Evolutionary conservation across 106 monocot genomes (phyloP).

Genomic region (Phalaenopsis aphrodite): DNA sequence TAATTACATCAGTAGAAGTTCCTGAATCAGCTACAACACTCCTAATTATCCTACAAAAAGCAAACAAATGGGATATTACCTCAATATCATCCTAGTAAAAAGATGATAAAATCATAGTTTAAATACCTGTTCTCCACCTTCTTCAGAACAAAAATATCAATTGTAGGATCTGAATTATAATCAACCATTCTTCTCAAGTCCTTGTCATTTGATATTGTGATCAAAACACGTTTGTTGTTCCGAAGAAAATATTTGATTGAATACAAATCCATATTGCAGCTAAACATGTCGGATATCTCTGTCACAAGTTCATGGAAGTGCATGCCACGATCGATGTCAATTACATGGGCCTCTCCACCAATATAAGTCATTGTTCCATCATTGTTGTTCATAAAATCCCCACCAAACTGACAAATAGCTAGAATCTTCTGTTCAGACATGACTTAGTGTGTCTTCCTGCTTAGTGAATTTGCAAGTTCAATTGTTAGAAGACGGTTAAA

Average conservation of each 20-base stretch:
- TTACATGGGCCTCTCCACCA: slow-evolving; percentile 94
- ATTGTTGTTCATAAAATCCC: slow-evolving; percentile 56
- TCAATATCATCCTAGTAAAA: not conserved
- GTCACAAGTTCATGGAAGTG: slow-evolving; percentile 47
- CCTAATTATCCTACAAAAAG: slow-evolving; percentile 35
- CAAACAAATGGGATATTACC: not conserved
- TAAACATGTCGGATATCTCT: slow-evolving; percentile 80
- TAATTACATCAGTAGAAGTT: slow-evolving; percentile 30
- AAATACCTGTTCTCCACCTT: slow-evolving; percentile 62
- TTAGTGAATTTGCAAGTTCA: not conserved
- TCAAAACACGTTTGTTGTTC: slow-evolving; percentile 65
- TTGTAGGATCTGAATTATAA: slow-evolving; percentile 66
- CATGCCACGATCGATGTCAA: slow-evolving; percentile 63
- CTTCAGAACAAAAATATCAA: slow-evolving; percentile 67
- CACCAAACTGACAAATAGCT: slow-evolving; percentile 87
- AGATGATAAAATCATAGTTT: not conserved
- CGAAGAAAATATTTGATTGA: slow-evolving; percentile 91
- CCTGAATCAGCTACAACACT: slow-evolving; percentile 40
- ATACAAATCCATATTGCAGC: slow-evolving; percentile 31
- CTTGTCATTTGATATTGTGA: slow-evolving; percentile 89
- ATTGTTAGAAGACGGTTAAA: not conserved
- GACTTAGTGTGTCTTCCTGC: not conserved
- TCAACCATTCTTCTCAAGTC: slow-evolving; percentile 86
- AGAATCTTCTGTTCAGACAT: slow-evolving; percentile 50
- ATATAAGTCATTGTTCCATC: slow-evolving; percentile 72